Evolutionary conservation across 352 stramenopile species (phyloP), one percentile per base, ranked within the genome.

Genomic region (Phytophthora brassicae): DNA sequence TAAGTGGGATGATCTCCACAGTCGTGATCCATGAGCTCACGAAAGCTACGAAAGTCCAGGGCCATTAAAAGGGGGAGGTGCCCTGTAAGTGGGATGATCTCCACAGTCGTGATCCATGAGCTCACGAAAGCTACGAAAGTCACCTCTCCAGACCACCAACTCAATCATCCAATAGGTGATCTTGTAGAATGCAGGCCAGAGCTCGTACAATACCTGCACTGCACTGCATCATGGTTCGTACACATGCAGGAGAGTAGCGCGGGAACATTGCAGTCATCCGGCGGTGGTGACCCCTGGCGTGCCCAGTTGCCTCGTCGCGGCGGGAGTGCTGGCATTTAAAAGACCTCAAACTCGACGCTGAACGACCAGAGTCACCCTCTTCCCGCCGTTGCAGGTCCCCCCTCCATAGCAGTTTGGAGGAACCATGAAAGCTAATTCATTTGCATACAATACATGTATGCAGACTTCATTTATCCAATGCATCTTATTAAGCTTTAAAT

Each of bases 381-480:
- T 67, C 50, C 57, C 63, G 63, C 63, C 63, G 63, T 67, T 70
- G 56, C 63, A 66, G 51, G 55, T 57, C 45, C 56, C 55, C 14
- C 19, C 36, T 35, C 45, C 29, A 5, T 5, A 41, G 14, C 13
- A 17, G 19, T 14, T 42, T 19, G 16, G n/a, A 20, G 51, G 57
- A 61, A 26, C 42, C 42, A 33, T 60, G n/a, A n/a, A n/a, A n/a
- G n/a, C n/a, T n/a, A n/a, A n/a, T n/a, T n/a, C n/a, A n/a, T n/a
- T n/a, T n/a, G n/a, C n/a, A n/a, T n/a, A n/a, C n/a, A n/a, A n/a
- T n/a, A n/a, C n/a, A n/a, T 60, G 39, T 39, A 43, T 58, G 28
- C 38, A 58, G 36, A 58, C 26, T 31, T 8, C 8, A 8, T 8
- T 8, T 31, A 8, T n/a, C n/a, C 26, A 31, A 9, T 31, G 26